Conservation (phyloP, 2,329 filamentous ascomycete genomes). For the Orbilia brochopaga region DNA sequence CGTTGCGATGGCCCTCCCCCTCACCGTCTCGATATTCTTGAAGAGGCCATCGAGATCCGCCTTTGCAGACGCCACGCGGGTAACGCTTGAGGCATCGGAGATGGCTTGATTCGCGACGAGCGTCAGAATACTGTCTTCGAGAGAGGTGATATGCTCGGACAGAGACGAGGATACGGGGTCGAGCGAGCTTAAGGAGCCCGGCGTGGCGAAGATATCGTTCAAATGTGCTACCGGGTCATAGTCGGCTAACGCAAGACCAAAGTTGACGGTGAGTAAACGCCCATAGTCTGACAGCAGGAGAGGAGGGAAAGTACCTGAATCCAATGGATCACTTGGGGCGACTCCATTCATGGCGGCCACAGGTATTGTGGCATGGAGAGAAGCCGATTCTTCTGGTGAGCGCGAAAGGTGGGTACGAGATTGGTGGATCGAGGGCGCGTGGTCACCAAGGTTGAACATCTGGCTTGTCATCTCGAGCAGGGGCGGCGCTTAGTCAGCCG, state of each 20-base stretch:
- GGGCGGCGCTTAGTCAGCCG: no score
- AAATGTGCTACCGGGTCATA: constrained; percentile 94
- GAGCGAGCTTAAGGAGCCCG: constrained; percentile 80
- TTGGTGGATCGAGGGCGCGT: no score
- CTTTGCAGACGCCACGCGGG: constrained; percentile 89
- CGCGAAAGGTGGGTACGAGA: no score
- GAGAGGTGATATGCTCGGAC: constrained; percentile 76
- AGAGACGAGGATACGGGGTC: constrained; percentile 75
- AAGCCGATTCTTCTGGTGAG: no score
- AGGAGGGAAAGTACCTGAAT: constrained; percentile 36
- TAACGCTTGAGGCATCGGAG: constrained; percentile 83
- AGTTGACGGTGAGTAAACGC: neutral
- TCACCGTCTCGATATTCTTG: constrained; percentile 91
- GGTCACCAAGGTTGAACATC: no score
- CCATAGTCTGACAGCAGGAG: neutral
- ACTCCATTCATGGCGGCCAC: constrained; percentile 52
- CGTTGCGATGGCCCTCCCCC: constrained; percentile 84
- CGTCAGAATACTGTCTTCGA: constrained; percentile 76
- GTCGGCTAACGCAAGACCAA: constrained; percentile 64
- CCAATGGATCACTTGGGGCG: constrained; percentile 49
- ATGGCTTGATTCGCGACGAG: constrained; percentile 79
- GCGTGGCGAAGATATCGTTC: constrained; percentile 90
- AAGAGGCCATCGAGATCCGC: constrained; percentile 87
- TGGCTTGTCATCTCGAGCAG: no score
- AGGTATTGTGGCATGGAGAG: constrained; percentile 46